phyloP scores from a whole-genome alignment of 2,329 filamentous ascomycete genomes.

The Paecilomyces variotii region DNA sequence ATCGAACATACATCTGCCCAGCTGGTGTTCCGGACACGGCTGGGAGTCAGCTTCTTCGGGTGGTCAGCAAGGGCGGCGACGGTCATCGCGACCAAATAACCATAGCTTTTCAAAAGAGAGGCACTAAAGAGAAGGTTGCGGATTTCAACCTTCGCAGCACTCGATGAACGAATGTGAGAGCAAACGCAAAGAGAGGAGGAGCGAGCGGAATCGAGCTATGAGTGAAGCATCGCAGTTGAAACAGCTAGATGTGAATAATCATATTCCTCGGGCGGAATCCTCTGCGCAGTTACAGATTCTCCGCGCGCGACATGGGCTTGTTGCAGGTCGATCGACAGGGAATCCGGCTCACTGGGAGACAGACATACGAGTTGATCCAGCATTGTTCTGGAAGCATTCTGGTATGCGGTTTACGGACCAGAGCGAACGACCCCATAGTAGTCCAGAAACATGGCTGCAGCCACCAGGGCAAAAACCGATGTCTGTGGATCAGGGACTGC shows the following conservation, averaged over 20 bases:
- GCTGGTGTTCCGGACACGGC: constrained; percentile 8
- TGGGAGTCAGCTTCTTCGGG: constrained; percentile 3
- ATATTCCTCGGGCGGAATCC: background rate
- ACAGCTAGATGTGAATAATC: background rate
- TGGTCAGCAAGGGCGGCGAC: background rate
- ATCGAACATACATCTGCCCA: constrained; percentile 13
- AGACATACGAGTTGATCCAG: background rate
- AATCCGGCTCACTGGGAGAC: background rate
- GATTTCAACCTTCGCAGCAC: background rate
- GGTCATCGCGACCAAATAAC: background rate
- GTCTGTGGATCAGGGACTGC: background rate
- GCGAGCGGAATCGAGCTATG: background rate
- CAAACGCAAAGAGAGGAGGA: background rate
- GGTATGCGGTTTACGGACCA: background rate
- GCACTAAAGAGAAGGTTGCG: background rate
- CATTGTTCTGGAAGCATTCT: background rate
- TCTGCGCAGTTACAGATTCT: background rate
- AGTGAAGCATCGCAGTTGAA: background rate
- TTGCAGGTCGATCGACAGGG: background rate
- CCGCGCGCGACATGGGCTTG: background rate
- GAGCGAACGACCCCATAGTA: background rate
- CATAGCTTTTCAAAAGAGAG: background rate
- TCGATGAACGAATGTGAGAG: background rate
- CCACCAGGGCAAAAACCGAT: background rate
- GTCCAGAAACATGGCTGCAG: background rate